Evolutionary conservation across 805 yeast species (phyloP), one percentile per base, ranked within the genome.

Genomic region (Lipomyces starkeyi): DNA sequence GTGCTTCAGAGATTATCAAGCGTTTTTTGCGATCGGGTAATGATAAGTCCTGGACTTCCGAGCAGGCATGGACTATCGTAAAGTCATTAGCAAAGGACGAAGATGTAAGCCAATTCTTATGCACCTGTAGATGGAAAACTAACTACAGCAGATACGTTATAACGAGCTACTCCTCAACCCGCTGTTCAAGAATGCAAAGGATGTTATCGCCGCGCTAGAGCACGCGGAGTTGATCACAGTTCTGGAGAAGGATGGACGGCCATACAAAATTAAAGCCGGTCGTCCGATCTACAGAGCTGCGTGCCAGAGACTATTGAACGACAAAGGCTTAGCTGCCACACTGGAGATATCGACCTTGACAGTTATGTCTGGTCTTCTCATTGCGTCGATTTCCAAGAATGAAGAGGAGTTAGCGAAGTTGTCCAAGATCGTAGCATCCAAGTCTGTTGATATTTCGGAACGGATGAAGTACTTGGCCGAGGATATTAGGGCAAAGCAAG

Each of bases 1-100:
- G 97, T 0, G 88, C 94, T 4, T 93, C 91, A 74, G 98, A 94
- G 76, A 86, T 94, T 22, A 87, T 94, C 1, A 97, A 94, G 64
- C 87, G 91, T 74, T 93, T 88, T 78, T 74, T 87, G 61, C 78
- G 79, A 27, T 77, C 77, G 43, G 77, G 77, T 32, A 71, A 73
- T 27, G 84, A 80, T 47, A 60, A 57, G 7, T 86, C 86, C 14
- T 87, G 93, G 83, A 84, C 85, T 32, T 80, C 89, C 14, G 91
- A 96, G 1, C 97, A 94, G 76, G 95, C 92, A 0, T 95, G 99
- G 98, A 86, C 83, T 27, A 75, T 95, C 27, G 87, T 94, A 73
- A 89, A 89, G 73, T 68, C 84, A 52, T 82, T 95, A 52, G 85
- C 92, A 0, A 77, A 79, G 9, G 74, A 79, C 0, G 86, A 85